Evolutionary conservation across 2,329 filamentous ascomycete genomes (phyloP), one percentile per base, ranked within the genome.

Genomic region (Biscogniauxia sp.): DNA sequence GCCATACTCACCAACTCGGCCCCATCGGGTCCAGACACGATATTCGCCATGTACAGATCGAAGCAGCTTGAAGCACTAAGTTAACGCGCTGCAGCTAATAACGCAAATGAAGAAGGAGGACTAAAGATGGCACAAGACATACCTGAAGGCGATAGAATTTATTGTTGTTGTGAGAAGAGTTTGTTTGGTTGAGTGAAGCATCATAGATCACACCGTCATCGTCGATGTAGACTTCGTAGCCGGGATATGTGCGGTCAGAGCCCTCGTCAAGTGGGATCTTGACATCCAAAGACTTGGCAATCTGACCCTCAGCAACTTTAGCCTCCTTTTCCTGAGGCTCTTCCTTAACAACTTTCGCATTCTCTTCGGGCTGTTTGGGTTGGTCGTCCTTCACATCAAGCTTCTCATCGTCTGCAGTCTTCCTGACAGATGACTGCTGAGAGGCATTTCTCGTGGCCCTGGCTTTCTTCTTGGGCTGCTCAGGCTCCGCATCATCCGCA

Each of bases 131-230:
- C 28, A 32, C 5, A 66, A 73, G 69, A 57, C 64, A 51, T 63
- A 91, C 79, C 78, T 94, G 90, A 26, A 93, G 73, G 26, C 86
- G 84, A 70, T 93, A 94, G 73, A 93, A 94, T 67, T 95, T 95
- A 74, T 95, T 94, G 74, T 90, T 90, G 71, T 94, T 95, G 53
- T 82, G 75, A 0, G 79, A 77, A 0, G 90, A 79, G 66, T 92
- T 90, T 11, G 91, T 90, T 72, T 93, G 89, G 67, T 93, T 95
- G 53, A 96, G 79, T 0, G 89, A 87, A 0, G 90, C 91, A 71
- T 96, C 92, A 73, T 85, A 94, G 54, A 94, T 91, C 58, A 89
- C 76, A 20, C 86, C 85, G 49, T 82, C 75, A 1, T 82, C 75
- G 62, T 88, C 88, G 59, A 94, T 84, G 69, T 89, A 87, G 32